Evolutionary conservation across 169 alveolate species (phyloP).

Genomic region (Cryptosporidium sp.): DNA sequence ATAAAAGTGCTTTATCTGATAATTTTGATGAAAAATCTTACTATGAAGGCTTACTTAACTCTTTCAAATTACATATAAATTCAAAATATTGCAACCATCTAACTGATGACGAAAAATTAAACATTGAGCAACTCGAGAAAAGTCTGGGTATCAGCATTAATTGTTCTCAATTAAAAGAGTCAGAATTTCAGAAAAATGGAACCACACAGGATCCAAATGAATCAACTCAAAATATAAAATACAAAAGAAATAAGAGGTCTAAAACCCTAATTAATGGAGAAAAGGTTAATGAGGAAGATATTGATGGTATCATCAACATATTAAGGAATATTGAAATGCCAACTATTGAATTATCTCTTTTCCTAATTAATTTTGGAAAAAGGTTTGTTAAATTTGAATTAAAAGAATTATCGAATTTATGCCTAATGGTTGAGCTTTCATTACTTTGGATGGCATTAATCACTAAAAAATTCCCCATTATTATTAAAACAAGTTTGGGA

Average conservation of each 20-base stretch:
- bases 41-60: constrained; percentile 9
- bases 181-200: not conserved
- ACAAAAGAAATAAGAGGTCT: constrained; percentile 43
- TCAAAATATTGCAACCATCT: constrained; percentile 10
- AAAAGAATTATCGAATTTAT: constrained; percentile 18
- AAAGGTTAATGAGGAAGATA: constrained; percentile 27
- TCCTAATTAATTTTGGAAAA: constrained; percentile 27
- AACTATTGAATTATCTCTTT: constrained; percentile 27
- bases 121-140: constrained; percentile 13
- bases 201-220: not conserved
- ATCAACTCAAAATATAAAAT: not conserved
- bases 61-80: constrained; percentile 14
- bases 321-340: constrained; percentile 42
- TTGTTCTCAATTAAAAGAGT: not conserved
- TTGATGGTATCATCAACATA: constrained; percentile 16
- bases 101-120: constrained; percentile 6
- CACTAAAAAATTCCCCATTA: constrained; percentile 17
- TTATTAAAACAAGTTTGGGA: not conserved
- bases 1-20: not conserved
- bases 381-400: constrained; percentile 19
- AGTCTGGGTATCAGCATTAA: too few relatives aligned
- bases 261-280: constrained; percentile 14
- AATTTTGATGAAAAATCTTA: not conserved
- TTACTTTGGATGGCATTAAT: constrained; percentile 47
- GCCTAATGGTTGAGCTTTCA: constrained; percentile 18